Evolutionary conservation across 345 rosid species (phyloP), one percentile per base, ranked within the genome.

Genomic region (Linum tenue): DNA sequence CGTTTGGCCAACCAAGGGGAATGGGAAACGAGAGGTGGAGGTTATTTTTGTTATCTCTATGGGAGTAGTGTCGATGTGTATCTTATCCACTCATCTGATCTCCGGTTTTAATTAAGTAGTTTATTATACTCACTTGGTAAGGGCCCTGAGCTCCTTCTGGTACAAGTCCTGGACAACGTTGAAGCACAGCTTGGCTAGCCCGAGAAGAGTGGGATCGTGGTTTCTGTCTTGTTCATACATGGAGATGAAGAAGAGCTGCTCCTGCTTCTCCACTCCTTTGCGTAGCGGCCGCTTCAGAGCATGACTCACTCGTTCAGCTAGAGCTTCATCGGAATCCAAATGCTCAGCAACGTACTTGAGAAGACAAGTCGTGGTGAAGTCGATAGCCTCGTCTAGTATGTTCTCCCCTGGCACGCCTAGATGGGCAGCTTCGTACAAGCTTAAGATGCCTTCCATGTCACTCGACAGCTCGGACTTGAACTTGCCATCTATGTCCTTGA

Each of bases 121-220:
- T 14, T 11, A 36, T 37, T 2, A 3, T 39, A 43, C 59, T 35
- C 44, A 70, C 67, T n/a, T 5, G 2, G 36, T 16, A 40, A 69
- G 50, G 38, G 1, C 22, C 0, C n/a, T 36, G 5, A 64, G 50
- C 16, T 64, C 67, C 17, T 43, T 37, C 37, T 22, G 58, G 10
- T 64, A 48, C 15, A 7, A 15, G 5, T 11, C 6, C 40, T 70
- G 66, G 9, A 62, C 3, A 5, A 51, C 5, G 39, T 53, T 60
- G 66, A 68, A 68, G 43, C 55, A 60, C 8, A 69, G 14, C 48
- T 39, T 69, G 17, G 72, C 72, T 14, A 69, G 63, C 36, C 4
- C 9, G 16, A 69, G 31, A 0, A 69, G 6, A 7, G 60, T 42
- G 10, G 3, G 3, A 8, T 62, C 41, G 2, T 57, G 50, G 0